Base-by-base conservation (phyloP, 352 stramenopile species). In the Phytopythium mirpurense region DNA sequence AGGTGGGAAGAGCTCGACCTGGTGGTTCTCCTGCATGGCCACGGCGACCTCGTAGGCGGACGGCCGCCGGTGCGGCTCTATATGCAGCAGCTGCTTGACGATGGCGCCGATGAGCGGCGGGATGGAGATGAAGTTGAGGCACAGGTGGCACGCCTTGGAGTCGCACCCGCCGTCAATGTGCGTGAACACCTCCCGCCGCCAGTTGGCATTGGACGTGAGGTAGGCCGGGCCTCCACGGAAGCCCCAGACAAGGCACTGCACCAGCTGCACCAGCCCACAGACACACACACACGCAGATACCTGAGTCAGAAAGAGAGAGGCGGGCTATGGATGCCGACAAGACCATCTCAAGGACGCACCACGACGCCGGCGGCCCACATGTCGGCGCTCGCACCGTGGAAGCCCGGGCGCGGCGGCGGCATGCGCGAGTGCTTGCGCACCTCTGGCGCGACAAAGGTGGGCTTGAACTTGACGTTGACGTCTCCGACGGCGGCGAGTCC, bases 381-480 rank as follows among this genome's bases (percentile, higher is more conserved):
- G 59, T 94, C 83, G 1, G 83, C 80, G 8, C 70, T 72, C 3
- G 69, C 60, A n/a, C 83, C 83, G 52, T 88, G 59, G 62, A 94
- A 94, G 7, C 83, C 81, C 14, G 76, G 79, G 35, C 81, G 64
- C 1, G 83, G 79, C 10, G 72, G 63, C 19, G 72, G 47, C 29
- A 83, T 66, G 42, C 72, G 79, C 42, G 84, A 68, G 52, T 92
- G 73, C 10, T 62, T 63, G 32, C 76, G 67, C 56, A 94, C 67
- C 61, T 94, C 83, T 1, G 83, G 83, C 2, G 83, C 65, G 32
- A 90, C 79, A 57, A 89, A 94, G 38, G 83, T 54, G 15, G 74
- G 77, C 44, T 94, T 94, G 59, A 71, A 86, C 70, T 94, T 94
- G 70, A 94, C 88, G n/a, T 67, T 72, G 10, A 85, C 76, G 56